These are phyloP conservation scores for Ilyonectria destructans DNA, from an alignment of 2,329 filamentous ascomycete species.

Conservation along the genomic window DNA sequence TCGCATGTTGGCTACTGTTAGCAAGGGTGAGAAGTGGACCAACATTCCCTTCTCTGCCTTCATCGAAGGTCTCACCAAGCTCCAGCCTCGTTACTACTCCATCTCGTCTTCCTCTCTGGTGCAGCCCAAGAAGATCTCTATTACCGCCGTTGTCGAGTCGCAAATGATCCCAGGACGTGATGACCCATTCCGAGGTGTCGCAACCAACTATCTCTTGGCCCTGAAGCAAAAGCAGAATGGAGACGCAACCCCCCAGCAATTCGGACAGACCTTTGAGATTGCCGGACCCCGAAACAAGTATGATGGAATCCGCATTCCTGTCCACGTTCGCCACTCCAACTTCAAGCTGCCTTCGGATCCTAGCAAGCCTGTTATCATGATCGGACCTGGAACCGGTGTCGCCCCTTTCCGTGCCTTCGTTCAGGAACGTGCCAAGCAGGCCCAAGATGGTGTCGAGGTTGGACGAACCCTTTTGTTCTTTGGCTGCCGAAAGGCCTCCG, in stretches of 20 bases:
- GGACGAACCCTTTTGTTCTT: constrained; percentile 95
- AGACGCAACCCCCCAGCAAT: constrained; percentile 84
- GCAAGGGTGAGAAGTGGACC: constrained; percentile 83
- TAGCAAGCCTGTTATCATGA: constrained; percentile 93
- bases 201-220: constrained; percentile 96
- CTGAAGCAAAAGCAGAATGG: constrained; percentile 98
- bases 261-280: constrained; percentile 89
- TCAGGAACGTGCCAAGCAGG: constrained; percentile 91
- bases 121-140: constrained; percentile 94
- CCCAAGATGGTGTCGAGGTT: constrained; percentile 84
- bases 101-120: constrained; percentile 97
- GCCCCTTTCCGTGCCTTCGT: constrained; percentile 97
- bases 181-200: constrained; percentile 90
- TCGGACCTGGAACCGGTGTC: constrained; percentile 96
- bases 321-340: constrained; percentile 97
- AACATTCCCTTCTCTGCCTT: constrained; percentile 94
- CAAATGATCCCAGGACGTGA: constrained; percentile 83
- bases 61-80: constrained; percentile 93
- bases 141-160: constrained; percentile 95
- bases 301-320: constrained; percentile 93
- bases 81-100: constrained; percentile 98
- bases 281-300: constrained; percentile 96
- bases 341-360: constrained; percentile 99
- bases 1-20: constrained; percentile 82
- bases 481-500: constrained; percentile 88